A percentile compares a stretch with the other conserved stretches of the same genome.
Conservation (phyloP, 2,329 filamentous ascomycete genomes). For the Samsoniella hepiali region DNA sequence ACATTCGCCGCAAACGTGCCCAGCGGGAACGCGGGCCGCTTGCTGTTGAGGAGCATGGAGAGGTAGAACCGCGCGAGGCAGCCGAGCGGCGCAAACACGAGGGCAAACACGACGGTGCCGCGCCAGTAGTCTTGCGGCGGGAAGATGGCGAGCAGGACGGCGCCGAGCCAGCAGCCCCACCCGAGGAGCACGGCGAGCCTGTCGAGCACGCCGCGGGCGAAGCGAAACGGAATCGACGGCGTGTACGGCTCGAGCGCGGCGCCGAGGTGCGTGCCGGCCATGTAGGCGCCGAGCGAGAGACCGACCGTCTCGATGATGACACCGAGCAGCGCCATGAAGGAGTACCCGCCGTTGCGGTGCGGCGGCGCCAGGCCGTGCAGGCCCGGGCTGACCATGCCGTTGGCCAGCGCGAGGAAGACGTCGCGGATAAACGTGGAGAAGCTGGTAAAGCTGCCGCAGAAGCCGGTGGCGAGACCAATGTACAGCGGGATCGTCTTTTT, state of each 20-base stretch:
- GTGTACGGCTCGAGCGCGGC: conserved; percentile 29
- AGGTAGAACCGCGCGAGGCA: conserved; percentile 73
- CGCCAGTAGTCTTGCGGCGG: conserved; percentile 76
- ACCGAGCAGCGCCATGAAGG: conserved; percentile 75
- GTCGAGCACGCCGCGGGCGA: conserved; percentile 62
- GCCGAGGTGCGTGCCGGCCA: conserved; percentile 53
- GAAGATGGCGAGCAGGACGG: conserved; percentile 67
- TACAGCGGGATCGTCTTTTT: conserved; percentile 91
- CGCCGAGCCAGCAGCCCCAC: conserved; percentile 74
- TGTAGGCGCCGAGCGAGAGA: conserved; percentile 66
- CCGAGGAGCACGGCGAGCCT: conserved; percentile 61
- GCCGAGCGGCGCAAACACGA: conserved; percentile 80
- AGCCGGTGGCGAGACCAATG: conserved; percentile 80
- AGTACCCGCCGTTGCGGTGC: conserved; percentile 68
- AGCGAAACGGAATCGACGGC: conserved; percentile 56
- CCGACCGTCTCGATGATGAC: conserved; percentile 70
- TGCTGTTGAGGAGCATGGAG: conserved; percentile 67
- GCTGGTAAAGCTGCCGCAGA: conserved; percentile 85
- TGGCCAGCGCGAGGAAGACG: conserved; percentile 73
- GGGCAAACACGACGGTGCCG: conserved; percentile 67
- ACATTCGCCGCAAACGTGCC: conserved; percentile 86
- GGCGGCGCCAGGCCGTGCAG: conserved; percentile 37
- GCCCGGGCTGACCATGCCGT: conserved; percentile 39
- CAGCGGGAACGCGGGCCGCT: conserved; percentile 67
- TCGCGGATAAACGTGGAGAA: conserved; percentile 86